Percentiles rank a stretch among this genome's conserved stretches.
These are phyloP conservation scores for Coprinopsis sp. DNA, from an alignment of 768 basidiomycete genomes.

Conservation along the genomic window DNA sequence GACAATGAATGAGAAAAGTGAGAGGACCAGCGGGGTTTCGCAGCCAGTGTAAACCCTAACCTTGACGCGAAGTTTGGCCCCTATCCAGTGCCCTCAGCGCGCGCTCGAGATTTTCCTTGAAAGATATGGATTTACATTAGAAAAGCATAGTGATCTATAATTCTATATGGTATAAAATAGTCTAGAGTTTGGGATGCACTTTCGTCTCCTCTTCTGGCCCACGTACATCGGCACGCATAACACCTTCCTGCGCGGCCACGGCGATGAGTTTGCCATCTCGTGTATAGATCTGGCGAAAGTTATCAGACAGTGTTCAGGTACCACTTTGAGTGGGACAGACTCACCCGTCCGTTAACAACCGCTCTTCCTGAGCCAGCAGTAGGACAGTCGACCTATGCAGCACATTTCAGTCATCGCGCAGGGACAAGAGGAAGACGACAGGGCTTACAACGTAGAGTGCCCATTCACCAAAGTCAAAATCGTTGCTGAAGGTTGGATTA, in stretches of 20 bases:
- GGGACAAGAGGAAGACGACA: slow-evolving; percentile 3
- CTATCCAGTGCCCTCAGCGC: too few species aligned
- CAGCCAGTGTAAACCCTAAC: too few species aligned
- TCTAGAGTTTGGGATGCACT: too few species aligned
- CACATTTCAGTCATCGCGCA: neutral
- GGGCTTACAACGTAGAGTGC: slow-evolving; percentile 66
- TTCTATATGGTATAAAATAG: too few species aligned
- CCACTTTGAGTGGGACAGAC: slow-evolving; percentile 15
- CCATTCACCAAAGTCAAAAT: slow-evolving; percentile 78
- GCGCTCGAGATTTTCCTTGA: too few species aligned
- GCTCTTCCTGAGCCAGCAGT: slow-evolving; percentile 62
- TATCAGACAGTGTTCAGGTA: neutral
- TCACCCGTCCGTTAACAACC: slow-evolving; percentile 66
- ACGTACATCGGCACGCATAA: slow-evolving; percentile 56
- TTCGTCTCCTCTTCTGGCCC: slow-evolving; percentile 35
- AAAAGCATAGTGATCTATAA: too few species aligned
- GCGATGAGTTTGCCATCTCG: slow-evolving; percentile 62
- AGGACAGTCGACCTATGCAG: slow-evolving; percentile 57
- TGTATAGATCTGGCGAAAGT: slow-evolving; percentile 55
- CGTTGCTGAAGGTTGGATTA: slow-evolving; percentile 40
- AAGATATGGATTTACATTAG: too few species aligned
- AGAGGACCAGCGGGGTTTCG: too few species aligned
- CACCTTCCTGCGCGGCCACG: slow-evolving; percentile 78
- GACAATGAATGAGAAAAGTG: too few species aligned
- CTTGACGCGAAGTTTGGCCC: too few species aligned